Conservation (phyloP, 2,329 filamentous ascomycete species). For the Penicillium sp. region DNA sequence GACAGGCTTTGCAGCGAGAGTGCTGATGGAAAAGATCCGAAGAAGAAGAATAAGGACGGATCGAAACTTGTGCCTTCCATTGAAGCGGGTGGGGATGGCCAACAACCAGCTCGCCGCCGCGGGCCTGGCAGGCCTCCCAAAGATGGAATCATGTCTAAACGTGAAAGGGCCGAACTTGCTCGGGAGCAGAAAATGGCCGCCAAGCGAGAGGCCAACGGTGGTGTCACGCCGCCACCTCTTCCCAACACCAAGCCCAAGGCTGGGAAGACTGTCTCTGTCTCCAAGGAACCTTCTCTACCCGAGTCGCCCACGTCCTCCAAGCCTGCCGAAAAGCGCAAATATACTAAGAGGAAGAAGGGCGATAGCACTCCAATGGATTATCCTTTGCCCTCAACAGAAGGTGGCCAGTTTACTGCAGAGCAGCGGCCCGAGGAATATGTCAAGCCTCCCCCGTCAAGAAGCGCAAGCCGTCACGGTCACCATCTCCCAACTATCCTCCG, state of each 20-base stretch:
- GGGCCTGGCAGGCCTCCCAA: constrained; percentile 62
- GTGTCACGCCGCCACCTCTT: constrained; percentile 38
- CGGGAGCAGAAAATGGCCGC: constrained; percentile 50
- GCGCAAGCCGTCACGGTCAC: constrained; percentile 53
- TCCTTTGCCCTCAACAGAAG: constrained; percentile 42
- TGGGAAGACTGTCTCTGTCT: constrained; percentile 26
- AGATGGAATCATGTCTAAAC: constrained; percentile 63
- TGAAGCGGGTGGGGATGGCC: constrained; percentile 32
- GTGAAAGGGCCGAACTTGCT: constrained; percentile 53
- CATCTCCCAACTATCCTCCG: constrained; percentile 57
- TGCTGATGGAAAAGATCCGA: constrained; percentile 29
- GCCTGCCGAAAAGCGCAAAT: constrained; percentile 44
- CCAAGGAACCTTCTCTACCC: constrained; percentile 31
- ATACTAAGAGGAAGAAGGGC: constrained; percentile 45
- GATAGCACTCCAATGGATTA: constrained; percentile 40
- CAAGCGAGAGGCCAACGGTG: constrained; percentile 45
- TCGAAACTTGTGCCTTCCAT: constrained; percentile 28
- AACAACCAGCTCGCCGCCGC: constrained; percentile 39
- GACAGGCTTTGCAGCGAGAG: constrained; percentile 25
- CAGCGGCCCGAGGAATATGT: constrained; percentile 40
- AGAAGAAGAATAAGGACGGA: constrained; percentile 1
- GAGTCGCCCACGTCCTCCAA: constrained; percentile 36
- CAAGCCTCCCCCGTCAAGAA: constrained; percentile 46
- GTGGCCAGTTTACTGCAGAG: constrained; percentile 32
- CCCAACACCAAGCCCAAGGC: constrained; percentile 26